A percentile compares a stretch with the other conserved stretches of the same genome.
These are phyloP conservation scores for Bipolaris victoriae DNA, from an alignment of 2,329 filamentous ascomycete genomes.

Conservation along the genomic window DNA sequence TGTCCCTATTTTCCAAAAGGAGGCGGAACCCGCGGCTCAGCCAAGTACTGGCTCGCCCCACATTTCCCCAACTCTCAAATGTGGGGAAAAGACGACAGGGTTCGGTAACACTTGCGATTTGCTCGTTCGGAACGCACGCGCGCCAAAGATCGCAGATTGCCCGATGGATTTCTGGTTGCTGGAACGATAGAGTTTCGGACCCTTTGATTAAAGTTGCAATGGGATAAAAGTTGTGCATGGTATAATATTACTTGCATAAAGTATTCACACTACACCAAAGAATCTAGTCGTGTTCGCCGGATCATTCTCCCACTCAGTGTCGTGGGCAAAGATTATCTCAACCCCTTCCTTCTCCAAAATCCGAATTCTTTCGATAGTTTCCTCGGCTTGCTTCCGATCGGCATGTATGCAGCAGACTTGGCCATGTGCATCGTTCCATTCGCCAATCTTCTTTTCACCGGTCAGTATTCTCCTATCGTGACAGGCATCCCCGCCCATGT, in stretches of 20 bases:
- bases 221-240: background rate
- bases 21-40: conserved; percentile 10
- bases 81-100: conserved; percentile 15
- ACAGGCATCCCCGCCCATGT: conserved; percentile 61
- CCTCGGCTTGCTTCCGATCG: conserved; percentile 54
- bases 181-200: background rate
- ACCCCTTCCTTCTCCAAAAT: conserved; percentile 51
- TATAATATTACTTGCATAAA: background rate
- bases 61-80: conserved; percentile 13
- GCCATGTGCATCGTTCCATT: conserved; percentile 57
- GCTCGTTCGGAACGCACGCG: background rate
- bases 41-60: conserved; percentile 7
- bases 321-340: conserved; percentile 61
- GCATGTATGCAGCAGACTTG: conserved; percentile 59
- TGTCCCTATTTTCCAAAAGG: too few species aligned
- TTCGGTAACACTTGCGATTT: background rate
- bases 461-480: conserved; percentile 60
- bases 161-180: background rate
- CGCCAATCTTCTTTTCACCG: conserved; percentile 60
- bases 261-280: conserved; percentile 28
- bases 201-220: background rate
- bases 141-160: background rate
- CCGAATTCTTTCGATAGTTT: conserved; percentile 54
- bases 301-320: conserved; percentile 56
- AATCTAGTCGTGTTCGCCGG: conserved; percentile 41